Conservation (phyloP, 257 asterid genomes). For the Lantana camara region DNA sequence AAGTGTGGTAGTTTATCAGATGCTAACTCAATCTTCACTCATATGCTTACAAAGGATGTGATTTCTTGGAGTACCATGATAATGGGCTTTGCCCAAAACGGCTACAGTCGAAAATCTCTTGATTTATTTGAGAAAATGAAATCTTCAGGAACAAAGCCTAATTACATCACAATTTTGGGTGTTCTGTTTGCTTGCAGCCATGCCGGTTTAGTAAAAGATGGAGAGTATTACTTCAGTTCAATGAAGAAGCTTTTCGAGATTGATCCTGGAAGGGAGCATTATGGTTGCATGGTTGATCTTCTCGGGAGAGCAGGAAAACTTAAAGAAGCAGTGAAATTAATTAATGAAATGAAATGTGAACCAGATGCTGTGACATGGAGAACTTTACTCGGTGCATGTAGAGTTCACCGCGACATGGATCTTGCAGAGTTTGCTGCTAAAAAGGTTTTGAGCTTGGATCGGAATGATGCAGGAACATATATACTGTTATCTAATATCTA, state of each 20-base stretch:
- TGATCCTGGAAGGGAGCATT: slow-evolving; percentile 86
- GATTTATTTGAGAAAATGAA: slow-evolving; percentile 70
- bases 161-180: slow-evolving; percentile 71
- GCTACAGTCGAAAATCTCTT: slow-evolving; percentile 74
- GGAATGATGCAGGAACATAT: slow-evolving; percentile 75
- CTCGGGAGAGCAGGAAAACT: slow-evolving; percentile 89
- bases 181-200: slow-evolving; percentile 94
- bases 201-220: slow-evolving; percentile 78
- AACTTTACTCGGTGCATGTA: slow-evolving; percentile 86
- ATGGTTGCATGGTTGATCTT: slow-evolving; percentile 92
- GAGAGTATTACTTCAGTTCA: slow-evolving; percentile 56
- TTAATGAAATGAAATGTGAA: slow-evolving; percentile 66
- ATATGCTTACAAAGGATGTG: slow-evolving; percentile 73
- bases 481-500: slow-evolving; percentile 77
- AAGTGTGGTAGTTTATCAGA: slow-evolving; percentile 84
- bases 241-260: slow-evolving; percentile 72
- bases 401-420: slow-evolving; percentile 75
- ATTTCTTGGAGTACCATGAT: slow-evolving; percentile 97
- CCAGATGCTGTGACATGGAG: slow-evolving; percentile 91
- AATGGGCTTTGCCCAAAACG: slow-evolving; percentile 91
- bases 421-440: slow-evolving; percentile 86
- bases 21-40: slow-evolving; percentile 54
- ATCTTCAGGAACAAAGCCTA: slow-evolving; percentile 57
- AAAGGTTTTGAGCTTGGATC: slow-evolving; percentile 68
- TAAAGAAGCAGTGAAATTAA: slow-evolving; percentile 67